These are phyloP conservation scores for Chlorophyllum brunneum DNA, from an alignment of 768 basidiomycete species.

Conservation along the genomic window DNA sequence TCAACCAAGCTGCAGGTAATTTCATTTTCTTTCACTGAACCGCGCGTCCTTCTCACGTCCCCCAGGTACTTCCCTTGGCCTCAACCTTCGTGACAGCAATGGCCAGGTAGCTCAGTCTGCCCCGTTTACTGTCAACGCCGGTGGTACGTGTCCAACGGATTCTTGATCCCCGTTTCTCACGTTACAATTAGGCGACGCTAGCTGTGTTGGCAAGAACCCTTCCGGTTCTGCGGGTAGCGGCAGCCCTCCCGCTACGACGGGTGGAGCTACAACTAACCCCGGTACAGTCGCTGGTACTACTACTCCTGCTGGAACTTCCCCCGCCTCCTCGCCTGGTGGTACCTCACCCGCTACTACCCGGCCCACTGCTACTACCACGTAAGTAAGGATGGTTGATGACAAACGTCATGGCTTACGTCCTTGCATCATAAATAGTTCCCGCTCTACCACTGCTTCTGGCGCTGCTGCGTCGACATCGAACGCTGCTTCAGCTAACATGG, in stretches of 20 bases:
- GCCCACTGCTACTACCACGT: conserved; percentile 12
- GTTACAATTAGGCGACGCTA: conserved; percentile 23
- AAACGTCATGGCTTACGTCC: conserved; percentile 1
- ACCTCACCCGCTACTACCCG: conserved; percentile 6
- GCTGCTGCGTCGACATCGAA: conserved; percentile 17
- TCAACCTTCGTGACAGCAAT: conserved; percentile 57
- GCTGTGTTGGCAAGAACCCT: conserved; percentile 30
- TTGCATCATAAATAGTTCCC: neutral
- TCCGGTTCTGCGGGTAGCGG: conserved; percentile 16
- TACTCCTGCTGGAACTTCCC: conserved; percentile 11
- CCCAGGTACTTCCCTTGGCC: conserved; percentile 48
- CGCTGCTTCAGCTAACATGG: conserved; percentile 27
- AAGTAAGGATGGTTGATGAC: neutral
- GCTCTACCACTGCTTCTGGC: neutral
- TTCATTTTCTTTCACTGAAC: neutral
- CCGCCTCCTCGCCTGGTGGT: conserved; percentile 15
- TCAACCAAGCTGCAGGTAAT: conserved; percentile 45
- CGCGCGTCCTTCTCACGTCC: neutral
- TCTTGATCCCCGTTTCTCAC: neutral
- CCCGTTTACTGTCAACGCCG: conserved; percentile 42
- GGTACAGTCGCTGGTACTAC: conserved; percentile 13
- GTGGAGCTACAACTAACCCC: conserved; percentile 12
- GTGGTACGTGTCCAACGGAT: conserved; percentile 39
- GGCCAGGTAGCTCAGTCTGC: conserved; percentile 50
- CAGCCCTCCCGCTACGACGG: conserved; percentile 19